Evolutionary conservation across 2,329 filamentous ascomycete genomes (phyloP), one percentile per base, ranked within the genome.

Genomic region (Thielaviopsis musarum): DNA sequence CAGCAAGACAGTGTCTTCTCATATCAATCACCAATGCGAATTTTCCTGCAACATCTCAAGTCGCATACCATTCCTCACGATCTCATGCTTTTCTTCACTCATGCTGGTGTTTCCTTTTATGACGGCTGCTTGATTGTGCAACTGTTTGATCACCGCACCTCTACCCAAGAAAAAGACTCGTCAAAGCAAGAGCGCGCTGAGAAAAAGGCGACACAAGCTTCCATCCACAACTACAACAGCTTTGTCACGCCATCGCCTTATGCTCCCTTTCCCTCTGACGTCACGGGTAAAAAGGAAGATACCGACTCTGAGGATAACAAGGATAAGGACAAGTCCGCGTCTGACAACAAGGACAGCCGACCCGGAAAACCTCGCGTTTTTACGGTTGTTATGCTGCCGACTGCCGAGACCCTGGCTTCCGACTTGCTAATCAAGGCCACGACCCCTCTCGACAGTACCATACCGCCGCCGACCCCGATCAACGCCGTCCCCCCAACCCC

Each of bases 91-190:
- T 85, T 91, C 65, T 81, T 98, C 59, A 77, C 83, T 28, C 77
- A 82, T 54, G 76, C 77, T 19, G 82, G 83, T 21, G 85, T 95
- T 15, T 77, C 79, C 10, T 97, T 95, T 68, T 98, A 97, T 69
- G 91, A 97, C 70, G 90, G 87, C 34, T 95, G 91, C 67, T 78
- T 98, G 60, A 97, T 98, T 65, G 90, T 98, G 41, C 85, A 95
- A 70, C 76, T 97, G n/a, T 81, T 95, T 66, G 88, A 97, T 69
- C 88, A 95, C 73, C 88, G 87, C 66, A 82, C 85, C 0, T 74
- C 74, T 51, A 77, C 77, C 54, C 77, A 78, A 63, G 74, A 78
- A 65, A 83, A 88, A 67, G 82, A 80, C 74, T 60, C 78, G 74
- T 56, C 75, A 73, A 57, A 74, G 74, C 26, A 70, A 2, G 65